A percentile compares a stretch with the other conserved stretches of the same genome.
These are phyloP conservation scores for Malania oleifera DNA, from an alignment of 164 flowering plant genomes.

Conservation along the genomic window DNA sequence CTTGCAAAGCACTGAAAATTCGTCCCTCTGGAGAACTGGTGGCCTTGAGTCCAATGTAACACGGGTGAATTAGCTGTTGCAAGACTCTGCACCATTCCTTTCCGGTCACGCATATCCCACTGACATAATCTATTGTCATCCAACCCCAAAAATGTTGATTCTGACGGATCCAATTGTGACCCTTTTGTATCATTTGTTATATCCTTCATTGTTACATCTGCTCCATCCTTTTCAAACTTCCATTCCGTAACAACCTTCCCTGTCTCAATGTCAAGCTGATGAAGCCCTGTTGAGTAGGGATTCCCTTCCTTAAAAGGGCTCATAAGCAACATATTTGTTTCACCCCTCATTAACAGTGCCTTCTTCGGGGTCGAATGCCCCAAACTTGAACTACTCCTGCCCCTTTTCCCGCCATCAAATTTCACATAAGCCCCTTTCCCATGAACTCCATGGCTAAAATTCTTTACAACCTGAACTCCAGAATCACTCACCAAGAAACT, in stretches of 20 bases:
- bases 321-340: slow-evolving; percentile 90
- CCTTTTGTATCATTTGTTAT: slow-evolving; percentile 79
- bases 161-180: slow-evolving; percentile 46
- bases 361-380: slow-evolving; percentile 56
- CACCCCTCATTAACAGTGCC: slow-evolving; percentile 84
- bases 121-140: slow-evolving; percentile 45
- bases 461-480: slow-evolving; percentile 17
- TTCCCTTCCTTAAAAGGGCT: slow-evolving; percentile 61
- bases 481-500: slow-evolving; percentile 7
- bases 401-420: slow-evolving; percentile 20
- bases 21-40: slow-evolving; percentile 39
- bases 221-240: slow-evolving; percentile 62
- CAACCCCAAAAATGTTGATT: slow-evolving; percentile 40
- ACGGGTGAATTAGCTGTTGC: slow-evolving; percentile 29
- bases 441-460: slow-evolving; percentile 29
- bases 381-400: slow-evolving; percentile 19
- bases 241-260: slow-evolving; percentile 81
- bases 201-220: slow-evolving; percentile 78
- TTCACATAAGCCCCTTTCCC: slow-evolving; percentile 39
- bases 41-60: slow-evolving; percentile 45
- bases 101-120: slow-evolving; percentile 48
- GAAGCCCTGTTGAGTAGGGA: slow-evolving; percentile 57
- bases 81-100: slow-evolving; percentile 38
- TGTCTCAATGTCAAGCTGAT: slow-evolving; percentile 89
- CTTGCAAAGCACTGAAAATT: slow-evolving; percentile 50